Evolutionary conservation across 2,329 filamentous ascomycete genomes (phyloP), one percentile per base, ranked within the genome.

Genomic region (Paraconiothyrium brasiliense): DNA sequence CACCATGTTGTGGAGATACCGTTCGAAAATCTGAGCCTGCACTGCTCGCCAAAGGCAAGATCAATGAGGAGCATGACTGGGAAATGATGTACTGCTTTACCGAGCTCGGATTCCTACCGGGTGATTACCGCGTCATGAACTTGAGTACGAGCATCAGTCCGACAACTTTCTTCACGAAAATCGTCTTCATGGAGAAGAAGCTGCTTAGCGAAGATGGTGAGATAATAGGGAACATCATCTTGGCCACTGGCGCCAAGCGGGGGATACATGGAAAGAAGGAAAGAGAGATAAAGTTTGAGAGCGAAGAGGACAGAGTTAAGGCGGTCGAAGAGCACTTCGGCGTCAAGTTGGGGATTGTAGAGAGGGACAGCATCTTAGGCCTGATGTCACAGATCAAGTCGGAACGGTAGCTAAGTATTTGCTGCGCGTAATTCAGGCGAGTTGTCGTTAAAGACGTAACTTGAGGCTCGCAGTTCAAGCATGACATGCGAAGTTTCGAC

Each of bases 81-180:
- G 80, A 83, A 24, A 80, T 85, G 1, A 85, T 83, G 51, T 92
- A 92, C 74, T 86, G 84, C 63, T 93, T 93, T 74, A 84, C 84
- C 14, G 77, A 79, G 66, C 63, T 79, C 3, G 77, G 79, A 51
- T 79, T 78, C 58, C 62, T 74, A 16, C 72, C 70, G 0, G 63
- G 59, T 20, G 77, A 79, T 54, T 79, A 75, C 56, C 60, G 48
- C 10, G 32, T 75, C 34, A 75, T 77, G 70, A 78, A 76, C 52
- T 73, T 76, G 54, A 76, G 61, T 57, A 78, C 73, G 7, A 78
- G 75, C 58, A 78, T 75, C 1, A 74, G 65, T 55, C 70, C 56
- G n/a, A 69, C 63, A 35, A 72, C 58, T 1, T 76, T 73, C 55
- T 78, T 79, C 61, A 79, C 76, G 2, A 63, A 67, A 14, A 64